These are phyloP conservation scores for Erysimum cheiranthoides DNA, from an alignment of 345 rosid genomes.

Conservation along the genomic window DNA sequence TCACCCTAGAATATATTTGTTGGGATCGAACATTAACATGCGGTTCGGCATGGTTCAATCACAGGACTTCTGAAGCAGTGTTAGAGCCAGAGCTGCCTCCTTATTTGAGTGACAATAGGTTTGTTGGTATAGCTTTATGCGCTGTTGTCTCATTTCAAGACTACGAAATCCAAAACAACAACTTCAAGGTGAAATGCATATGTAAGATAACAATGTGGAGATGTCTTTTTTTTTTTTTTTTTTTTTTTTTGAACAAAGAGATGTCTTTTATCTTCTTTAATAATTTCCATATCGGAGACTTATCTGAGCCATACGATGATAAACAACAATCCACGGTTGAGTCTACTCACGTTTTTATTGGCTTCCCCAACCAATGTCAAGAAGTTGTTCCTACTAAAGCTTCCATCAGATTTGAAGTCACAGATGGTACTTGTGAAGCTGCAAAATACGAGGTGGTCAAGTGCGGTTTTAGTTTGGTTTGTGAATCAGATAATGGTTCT, in stretches of 20 bases:
- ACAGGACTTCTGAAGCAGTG: not conserved
- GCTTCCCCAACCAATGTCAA: not conserved
- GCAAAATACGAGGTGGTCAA: not conserved
- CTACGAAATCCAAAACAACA: too few species aligned
- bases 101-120: not conserved
- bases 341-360: conserved; percentile 2
- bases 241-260: too few species aligned
- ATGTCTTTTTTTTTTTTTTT: too few species aligned
- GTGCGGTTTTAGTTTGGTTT: conserved; percentile 3
- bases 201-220: not conserved
- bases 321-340: not conserved
- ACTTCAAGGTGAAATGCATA: too few species aligned
- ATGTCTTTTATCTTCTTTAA: not conserved
- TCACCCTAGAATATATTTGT: too few species aligned
- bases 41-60: too few species aligned
- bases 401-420: conserved; percentile 4
- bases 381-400: not conserved
- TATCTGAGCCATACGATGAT: conserved; percentile 5
- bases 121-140: not conserved
- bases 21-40: too few species aligned
- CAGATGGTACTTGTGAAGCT: not conserved
- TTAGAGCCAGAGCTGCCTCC: conserved; percentile 8
- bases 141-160: too few species aligned
- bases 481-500: not conserved
- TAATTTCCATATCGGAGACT: conserved; percentile 5